Evolutionary conservation across 306 rosid species (phyloP), one percentile per base, ranked within the genome.

Genomic region (Cucumis hystrix): DNA sequence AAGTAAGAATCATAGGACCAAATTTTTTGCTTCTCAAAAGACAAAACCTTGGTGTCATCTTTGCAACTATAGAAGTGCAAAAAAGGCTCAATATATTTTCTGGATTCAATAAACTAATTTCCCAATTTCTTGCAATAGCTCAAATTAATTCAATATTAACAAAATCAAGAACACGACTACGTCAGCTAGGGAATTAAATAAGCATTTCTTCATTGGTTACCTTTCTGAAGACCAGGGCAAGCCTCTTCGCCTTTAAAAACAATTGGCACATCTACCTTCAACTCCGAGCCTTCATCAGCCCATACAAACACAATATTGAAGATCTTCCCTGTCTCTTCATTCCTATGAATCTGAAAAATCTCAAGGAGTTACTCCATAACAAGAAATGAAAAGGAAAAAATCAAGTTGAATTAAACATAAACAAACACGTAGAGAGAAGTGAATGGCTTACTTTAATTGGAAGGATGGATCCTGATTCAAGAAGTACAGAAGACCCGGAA

Each of bases 291-390:
- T 10, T 92, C 93, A 5, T 94, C 96, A 18, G 96, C 98, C 98
- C 98, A 94, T 72, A 87, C 98, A 83, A 94, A 87, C 84, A 90
- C 96, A 85, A 94, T 77, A 83, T 94, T 94, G 73, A 92, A 82
- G 52, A 94, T 86, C 75, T 78, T 82, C 60, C 96, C 96, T 78
- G 88, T 90, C 79, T 84, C 93, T 81, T 82, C 65, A 23, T 91
- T 88, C 84, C 85, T 86, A 30, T 94, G 96, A 85, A 92, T 85
- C 97, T 94, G 80, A 62, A 78, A 78, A 64, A 14, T 71, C 40
- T 66, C 25, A 62, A 75, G 35, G 66, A 66, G 16, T 60, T 15
- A 39, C 10, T 16, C 69, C 69, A 63, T 56, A 56, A 20, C 60
- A 79, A 7, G 35, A 8, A 43, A 33, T 33, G 37, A 28, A 52